Percentiles rank a stretch among this genome's conserved stretches.
Conservation (phyloP, 2,329 filamentous ascomycete species). For the Trichoderma hamatum region DNA sequence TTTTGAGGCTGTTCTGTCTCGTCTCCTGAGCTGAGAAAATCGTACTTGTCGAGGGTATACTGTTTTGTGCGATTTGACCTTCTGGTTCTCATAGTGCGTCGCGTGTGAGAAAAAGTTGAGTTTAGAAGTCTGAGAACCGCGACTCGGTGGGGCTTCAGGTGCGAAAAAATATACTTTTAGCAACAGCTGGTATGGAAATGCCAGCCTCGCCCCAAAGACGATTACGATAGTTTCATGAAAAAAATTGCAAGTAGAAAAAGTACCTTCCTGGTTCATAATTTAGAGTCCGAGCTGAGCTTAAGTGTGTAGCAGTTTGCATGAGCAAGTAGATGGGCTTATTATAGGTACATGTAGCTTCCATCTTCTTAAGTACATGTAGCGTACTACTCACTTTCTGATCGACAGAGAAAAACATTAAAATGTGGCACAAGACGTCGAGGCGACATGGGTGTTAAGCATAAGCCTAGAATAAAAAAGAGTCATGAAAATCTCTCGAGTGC, state of each 20-base stretch:
- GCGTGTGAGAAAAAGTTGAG: slow-evolving; percentile 15
- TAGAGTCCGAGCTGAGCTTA: not conserved
- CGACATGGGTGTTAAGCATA: too few species aligned
- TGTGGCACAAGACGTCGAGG: not conserved
- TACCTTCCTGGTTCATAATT: not conserved
- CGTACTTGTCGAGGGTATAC: slow-evolving; percentile 41
- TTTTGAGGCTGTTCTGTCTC: slow-evolving; percentile 31
- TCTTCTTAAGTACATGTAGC: not conserved
- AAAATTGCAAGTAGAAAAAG: not conserved
- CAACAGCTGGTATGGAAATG: not conserved
- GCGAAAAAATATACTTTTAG: slow-evolving; percentile 10
- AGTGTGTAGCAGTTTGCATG: not conserved
- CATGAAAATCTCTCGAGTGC: not conserved
- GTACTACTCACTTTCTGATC: not conserved
- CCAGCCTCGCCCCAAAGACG: not conserved
- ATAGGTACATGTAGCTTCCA: not conserved
- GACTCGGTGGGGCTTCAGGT: slow-evolving; percentile 7
- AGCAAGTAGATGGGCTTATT: not conserved
- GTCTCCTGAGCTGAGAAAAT: slow-evolving; percentile 41
- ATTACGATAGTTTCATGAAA: not conserved
- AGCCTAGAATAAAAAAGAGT: not conserved
- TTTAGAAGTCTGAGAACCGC: slow-evolving; percentile 18
- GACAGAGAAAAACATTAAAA: not conserved
- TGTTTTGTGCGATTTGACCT: slow-evolving; percentile 43
- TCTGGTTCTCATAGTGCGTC: slow-evolving; percentile 42